Conservation (phyloP, 176 grass and related monocot species). For the Musa troglodytarum region DNA sequence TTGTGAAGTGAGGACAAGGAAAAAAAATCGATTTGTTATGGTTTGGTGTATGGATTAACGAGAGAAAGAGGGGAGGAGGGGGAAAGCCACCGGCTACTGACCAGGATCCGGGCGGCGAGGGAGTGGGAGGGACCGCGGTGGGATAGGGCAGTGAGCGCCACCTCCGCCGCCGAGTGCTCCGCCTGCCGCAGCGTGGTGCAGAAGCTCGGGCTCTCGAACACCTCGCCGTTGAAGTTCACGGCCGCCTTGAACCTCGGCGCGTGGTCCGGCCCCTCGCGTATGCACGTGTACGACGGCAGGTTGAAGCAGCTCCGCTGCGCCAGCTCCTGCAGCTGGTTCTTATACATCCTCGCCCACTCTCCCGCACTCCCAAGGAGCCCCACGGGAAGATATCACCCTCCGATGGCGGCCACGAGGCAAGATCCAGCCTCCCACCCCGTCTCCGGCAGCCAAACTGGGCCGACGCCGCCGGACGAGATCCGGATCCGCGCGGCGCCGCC, state of each 20-base stretch:
- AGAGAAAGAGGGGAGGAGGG: neutral
- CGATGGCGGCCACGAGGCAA: neutral
- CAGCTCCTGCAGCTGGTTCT: constrained; percentile 98
- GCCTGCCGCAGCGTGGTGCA: constrained; percentile 91
- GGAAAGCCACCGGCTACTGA: constrained; percentile 12
- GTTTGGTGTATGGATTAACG: no score
- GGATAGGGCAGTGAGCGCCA: constrained; percentile 73
- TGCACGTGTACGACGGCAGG: constrained; percentile 87
- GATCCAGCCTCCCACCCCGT: neutral
- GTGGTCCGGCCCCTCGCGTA: constrained; percentile 96
- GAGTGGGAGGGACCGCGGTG: constrained; percentile 79
- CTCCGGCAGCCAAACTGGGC: neutral
- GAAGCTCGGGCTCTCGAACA: constrained; percentile 94
- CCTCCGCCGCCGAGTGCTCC: constrained; percentile 95
- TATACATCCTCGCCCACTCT: constrained; percentile 52
- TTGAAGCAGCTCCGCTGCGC: constrained; percentile 99
- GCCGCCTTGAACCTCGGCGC: constrained; percentile 91
- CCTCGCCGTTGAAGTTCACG: constrained; percentile 88
- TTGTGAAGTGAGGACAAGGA: neutral
- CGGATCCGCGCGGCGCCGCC: neutral
- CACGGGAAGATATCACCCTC: neutral
- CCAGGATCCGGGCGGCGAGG: constrained; percentile 94
- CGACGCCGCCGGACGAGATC: neutral
- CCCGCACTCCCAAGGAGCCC: neutral
- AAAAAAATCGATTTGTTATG: neutral